Evolutionary conservation across 441 rosid species (phyloP).

Genomic region (Croton setiger): DNA sequence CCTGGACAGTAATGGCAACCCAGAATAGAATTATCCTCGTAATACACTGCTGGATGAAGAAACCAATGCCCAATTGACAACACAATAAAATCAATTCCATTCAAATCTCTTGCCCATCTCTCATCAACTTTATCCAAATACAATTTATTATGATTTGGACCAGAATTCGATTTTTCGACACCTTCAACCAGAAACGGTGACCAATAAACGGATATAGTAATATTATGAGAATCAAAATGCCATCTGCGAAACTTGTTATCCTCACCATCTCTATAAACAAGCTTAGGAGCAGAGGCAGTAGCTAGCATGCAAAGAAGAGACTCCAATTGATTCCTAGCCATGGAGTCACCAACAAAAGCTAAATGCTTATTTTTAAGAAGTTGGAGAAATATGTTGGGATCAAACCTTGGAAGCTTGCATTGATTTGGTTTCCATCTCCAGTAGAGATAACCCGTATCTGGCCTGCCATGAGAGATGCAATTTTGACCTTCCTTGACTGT

Average conservation of each 20-base stretch:
- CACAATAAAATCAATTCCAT: conserved; percentile 48
- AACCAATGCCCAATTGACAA: conserved; percentile 94
- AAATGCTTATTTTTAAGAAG: conserved; percentile 54
- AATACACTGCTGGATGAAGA: conserved; percentile 80
- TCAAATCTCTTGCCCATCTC: conserved; percentile 69
- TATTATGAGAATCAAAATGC: conserved; percentile 56
- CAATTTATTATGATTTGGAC: conserved; percentile 60
- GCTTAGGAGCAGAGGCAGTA: conserved; percentile 51
- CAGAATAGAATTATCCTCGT: conserved; percentile 52
- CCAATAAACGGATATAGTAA: conserved; percentile 74
- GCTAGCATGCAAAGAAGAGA: conserved; percentile 80
- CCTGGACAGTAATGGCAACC: conserved; percentile 85
- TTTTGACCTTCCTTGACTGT: conserved; percentile 82
- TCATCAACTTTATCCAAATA: conserved; percentile 64
- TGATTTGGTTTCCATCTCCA: conserved; percentile 89
- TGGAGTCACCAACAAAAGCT: conserved; percentile 91
- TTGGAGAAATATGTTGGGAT: conserved; percentile 57
- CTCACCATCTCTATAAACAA: conserved; percentile 58
- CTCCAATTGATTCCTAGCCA: conserved; percentile 95
- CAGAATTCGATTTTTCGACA: conserved; percentile 57
- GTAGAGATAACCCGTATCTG: conserved; percentile 66
- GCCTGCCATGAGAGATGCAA: conserved; percentile 80
- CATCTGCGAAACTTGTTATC: conserved; percentile 76
- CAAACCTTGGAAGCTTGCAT: conserved; percentile 82
- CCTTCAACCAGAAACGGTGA: conserved; percentile 91